Evolutionary conservation across 495 filamentous ascomycete genomes (phyloP), one percentile per base, ranked within the genome.

Genomic region (Entonaema liquescens): DNA sequence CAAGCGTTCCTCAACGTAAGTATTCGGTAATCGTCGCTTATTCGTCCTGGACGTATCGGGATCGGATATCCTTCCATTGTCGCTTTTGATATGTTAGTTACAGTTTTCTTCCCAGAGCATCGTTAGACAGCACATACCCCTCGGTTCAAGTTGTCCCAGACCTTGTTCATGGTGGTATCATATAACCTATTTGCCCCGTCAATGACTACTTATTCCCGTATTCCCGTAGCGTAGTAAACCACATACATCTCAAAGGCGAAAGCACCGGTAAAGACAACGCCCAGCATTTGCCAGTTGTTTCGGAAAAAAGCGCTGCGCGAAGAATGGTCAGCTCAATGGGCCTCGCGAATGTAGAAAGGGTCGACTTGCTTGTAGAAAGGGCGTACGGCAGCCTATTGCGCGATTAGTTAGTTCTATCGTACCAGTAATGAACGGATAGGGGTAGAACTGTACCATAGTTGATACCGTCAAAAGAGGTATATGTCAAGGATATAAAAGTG

Each of bases 31-130:
- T 53, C 6, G 58, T 26, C 35, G 79, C 67, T 84, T 86, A 78
- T 87, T 93, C 90, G 73, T 87, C 84, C 76, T 90, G 78, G 71
- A 94, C 80, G 79, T 98, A 99, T 77, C 87, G 89, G 78, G 88
- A 81, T 79, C 95, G 93, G 84, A 99, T 98, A 80, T 98, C 95
- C 87, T 98, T 98, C 96, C 96, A 99, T 95, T 98, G 96, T 72
- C 95, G 93, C 92, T 98, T 77, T 78, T 64, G 55, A 40, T 42
- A 52, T 52, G 73, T 80, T 63, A 84, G 80, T 60, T 67, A 62
- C n/a, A 57, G 21, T 33, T n/a, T 26, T 21, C 47, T 58, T 29
- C 28, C 25, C 25, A 8, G 26, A 17, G 58, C 54, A 40, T 59
- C 31, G 50, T 17, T 9, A 25, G 11, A n/a, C 11, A 55, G 29